A percentile compares a stretch with the other conserved stretches of the same genome.
These are phyloP conservation scores for Hylodesmum podocarpum DNA, from an alignment of 306 rosid species.

Conservation along the genomic window DNA sequence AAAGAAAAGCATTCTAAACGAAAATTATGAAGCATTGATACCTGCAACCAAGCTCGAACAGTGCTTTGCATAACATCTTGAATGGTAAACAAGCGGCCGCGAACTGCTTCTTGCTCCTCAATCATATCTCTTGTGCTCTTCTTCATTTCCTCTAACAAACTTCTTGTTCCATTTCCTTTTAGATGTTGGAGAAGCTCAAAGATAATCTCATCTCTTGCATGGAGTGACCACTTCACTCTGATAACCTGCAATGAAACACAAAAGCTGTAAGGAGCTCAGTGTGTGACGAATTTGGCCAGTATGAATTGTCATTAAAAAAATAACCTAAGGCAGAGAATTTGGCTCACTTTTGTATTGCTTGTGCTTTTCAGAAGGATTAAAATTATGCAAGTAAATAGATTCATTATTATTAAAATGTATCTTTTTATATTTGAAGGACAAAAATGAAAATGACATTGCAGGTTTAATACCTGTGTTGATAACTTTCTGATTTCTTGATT, in stretches of 20 bases:
- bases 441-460: background rate
- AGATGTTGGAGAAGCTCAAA: constrained; percentile 90
- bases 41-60: constrained; percentile 98
- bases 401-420: background rate
- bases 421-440: background rate
- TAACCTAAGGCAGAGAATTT: background rate
- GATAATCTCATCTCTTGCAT: constrained; percentile 90
- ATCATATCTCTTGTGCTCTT: constrained; percentile 83
- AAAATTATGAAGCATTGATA: constrained; percentile 14
- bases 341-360: background rate
- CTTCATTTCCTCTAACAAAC: constrained; percentile 59
- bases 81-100: constrained; percentile 89
- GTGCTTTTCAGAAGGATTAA: background rate
- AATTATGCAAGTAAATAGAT: background rate
- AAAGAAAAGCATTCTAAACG: background rate
- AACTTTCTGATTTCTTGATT: constrained; percentile 91
- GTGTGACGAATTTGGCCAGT: background rate
- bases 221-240: constrained; percentile 97
- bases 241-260: constrained; percentile 65
- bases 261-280: constrained; percentile 11
- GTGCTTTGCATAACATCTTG: constrained; percentile 97
- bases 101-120: constrained; percentile 98
- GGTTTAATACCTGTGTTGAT: constrained; percentile 90
- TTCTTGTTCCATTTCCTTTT: constrained; percentile 63
- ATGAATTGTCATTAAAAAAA: background rate